phyloP scores from a whole-genome alignment of 2,329 filamentous ascomycete genomes.

The Neofusicoccum laricinum region DNA sequence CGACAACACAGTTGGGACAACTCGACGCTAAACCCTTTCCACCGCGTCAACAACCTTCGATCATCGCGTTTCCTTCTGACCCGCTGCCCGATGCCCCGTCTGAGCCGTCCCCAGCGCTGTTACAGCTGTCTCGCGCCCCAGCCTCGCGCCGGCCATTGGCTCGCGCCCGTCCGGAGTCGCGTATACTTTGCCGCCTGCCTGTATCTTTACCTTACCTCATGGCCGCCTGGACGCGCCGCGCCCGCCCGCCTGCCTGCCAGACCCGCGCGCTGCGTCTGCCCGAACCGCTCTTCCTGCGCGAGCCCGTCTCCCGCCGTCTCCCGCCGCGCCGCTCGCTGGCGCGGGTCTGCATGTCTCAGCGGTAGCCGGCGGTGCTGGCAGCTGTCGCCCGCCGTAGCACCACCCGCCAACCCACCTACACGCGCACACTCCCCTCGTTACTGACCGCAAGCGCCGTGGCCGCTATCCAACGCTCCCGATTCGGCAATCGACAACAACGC shows the following conservation, averaged over 20 bases:
- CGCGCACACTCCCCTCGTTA: neutral
- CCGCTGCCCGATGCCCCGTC: conserved; percentile 1
- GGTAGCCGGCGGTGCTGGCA: conserved; percentile 2
- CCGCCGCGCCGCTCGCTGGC: neutral
- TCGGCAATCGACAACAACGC: conserved; percentile 8
- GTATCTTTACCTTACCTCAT: conserved; percentile 15
- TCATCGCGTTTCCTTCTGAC: conserved; percentile 1
- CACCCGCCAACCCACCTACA: neutral
- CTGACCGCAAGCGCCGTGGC: conserved; percentile 8
- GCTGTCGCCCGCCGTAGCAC: conserved; percentile 14
- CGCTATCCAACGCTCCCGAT: conserved; percentile 7
- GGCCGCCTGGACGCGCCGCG: neutral
- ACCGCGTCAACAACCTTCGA: conserved; percentile 9
- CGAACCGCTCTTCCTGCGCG: neutral
- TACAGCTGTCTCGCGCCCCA: neutral
- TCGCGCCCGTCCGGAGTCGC: neutral
- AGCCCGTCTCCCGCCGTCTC: neutral
- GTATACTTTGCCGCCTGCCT: conserved; percentile 9
- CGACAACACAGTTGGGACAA: conserved; percentile 8
- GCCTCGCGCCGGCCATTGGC: neutral
- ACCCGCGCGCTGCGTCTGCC: too few relatives aligned
- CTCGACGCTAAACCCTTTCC: conserved; percentile 16
- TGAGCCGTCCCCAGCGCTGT: neutral
- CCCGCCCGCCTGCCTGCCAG: too few relatives aligned
- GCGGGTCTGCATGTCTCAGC: neutral